Conservation (phyloP, 139 green algal species). For the Edaphochlamys debaryana region DNA sequence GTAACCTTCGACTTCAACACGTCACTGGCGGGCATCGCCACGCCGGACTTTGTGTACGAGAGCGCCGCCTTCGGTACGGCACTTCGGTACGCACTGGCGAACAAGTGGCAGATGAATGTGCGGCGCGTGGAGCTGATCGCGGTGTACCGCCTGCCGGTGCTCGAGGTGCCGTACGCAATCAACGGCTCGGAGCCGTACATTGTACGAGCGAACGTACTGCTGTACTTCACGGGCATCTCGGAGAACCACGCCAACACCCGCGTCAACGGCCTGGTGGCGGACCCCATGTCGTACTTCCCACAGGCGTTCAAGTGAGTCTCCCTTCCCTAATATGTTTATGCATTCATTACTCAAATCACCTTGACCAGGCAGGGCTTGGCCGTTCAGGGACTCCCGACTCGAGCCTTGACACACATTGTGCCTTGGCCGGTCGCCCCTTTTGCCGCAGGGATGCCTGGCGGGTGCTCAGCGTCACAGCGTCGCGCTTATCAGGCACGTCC, state of each 20-base stretch:
- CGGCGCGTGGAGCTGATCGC: background rate
- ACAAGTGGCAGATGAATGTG: background rate
- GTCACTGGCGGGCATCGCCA: background rate
- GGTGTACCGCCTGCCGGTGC: background rate
- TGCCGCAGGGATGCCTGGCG: background rate
- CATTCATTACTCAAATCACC: too few relatives aligned
- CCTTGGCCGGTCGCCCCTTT: too few relatives aligned
- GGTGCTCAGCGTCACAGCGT: background rate
- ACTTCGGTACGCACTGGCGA: background rate
- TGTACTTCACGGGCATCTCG: background rate
- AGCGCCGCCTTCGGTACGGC: background rate
- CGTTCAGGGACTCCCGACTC: too few relatives aligned
- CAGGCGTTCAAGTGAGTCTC: background rate
- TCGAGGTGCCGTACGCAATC: background rate
- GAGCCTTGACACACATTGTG: too few relatives aligned
- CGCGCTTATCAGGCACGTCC: background rate
- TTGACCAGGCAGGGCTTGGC: too few relatives aligned
- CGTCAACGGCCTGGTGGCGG: background rate
- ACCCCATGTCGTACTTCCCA: background rate
- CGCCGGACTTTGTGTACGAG: background rate
- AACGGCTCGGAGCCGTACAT: background rate
- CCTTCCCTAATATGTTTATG: too few relatives aligned
- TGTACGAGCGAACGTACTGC: background rate
- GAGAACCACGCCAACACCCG: conserved; percentile 2
- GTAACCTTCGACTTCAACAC: background rate